Base-by-base conservation (phyloP, 202 grass and related monocot species). In the Carex sylvatica region DNA sequence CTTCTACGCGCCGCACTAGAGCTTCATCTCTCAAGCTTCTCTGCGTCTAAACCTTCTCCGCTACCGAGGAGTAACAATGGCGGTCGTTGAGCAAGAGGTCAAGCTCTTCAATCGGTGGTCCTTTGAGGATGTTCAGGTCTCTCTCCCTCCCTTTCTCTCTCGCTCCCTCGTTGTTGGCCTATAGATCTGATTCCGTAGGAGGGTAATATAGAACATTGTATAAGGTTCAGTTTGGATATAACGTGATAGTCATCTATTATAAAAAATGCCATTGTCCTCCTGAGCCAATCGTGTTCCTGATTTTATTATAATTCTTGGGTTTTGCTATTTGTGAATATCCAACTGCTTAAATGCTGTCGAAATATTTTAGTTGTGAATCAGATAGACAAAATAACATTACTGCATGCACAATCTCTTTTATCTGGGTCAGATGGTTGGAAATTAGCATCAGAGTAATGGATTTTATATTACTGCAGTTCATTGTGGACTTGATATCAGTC, bases 101-200 rank as follows among this genome's bases (percentile, higher is more conserved):
- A 91, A 91, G 86, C 86, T 91, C 9, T 91, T 91, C 84, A 82
- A 86, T 58, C 75, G 80, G 35, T 91, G 89, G 89, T 81, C 80
- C 74, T 91, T 91, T 61, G 89, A 91, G 6, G 89, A 90, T 19
- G 81, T 90, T 49, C 81, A 87, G 81, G 88, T 90, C 20, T 60
- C 59, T 26, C 51, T 2, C 40, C 58, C 8, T 63, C 16, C 64
- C 28, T 12, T 15, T 33, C 23, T 72, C 28, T 12, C 22, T 33
- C 33, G 2, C 35, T 33, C 4, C 31, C 65, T 38, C 14, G 30
- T 19, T 38, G 6, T 36, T 76, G 51, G 9, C 24, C 8, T 38
- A 7, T 36, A 59, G 74, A 77, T 77, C 74, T 13, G 52, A 33
- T 20, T 1, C 24, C 22, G 0, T 19, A 19, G 9, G 72, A 49